A percentile compares a stretch with the other conserved stretches of the same genome.
Conservation (phyloP, 2,329 filamentous ascomycete species). For the Xylaria sp. region DNA sequence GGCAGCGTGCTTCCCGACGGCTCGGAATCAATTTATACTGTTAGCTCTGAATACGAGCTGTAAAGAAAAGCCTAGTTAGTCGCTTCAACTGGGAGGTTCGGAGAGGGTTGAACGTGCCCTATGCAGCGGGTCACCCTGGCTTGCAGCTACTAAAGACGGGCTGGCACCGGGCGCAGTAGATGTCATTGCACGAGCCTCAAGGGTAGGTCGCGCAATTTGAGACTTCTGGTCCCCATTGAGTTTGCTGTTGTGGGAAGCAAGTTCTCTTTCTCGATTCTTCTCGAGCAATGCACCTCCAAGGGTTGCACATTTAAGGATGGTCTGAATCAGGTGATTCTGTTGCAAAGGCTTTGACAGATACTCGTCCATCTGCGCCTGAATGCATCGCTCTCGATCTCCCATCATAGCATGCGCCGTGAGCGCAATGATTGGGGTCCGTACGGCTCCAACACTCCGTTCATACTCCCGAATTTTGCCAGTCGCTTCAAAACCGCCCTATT, state of each 20-base stretch:
- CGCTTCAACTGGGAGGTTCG: conserved; percentile 49
- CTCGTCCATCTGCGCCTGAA: conserved; percentile 99
- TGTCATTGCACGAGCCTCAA: conserved; percentile 74
- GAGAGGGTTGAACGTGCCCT: conserved; percentile 64
- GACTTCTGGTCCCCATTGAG: conserved; percentile 56
- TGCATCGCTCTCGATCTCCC: conserved; percentile 96
- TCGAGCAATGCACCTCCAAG: conserved; percentile 85
- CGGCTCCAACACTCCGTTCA: conserved; percentile 81
- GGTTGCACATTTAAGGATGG: conserved; percentile 95
- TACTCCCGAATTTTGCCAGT: conserved; percentile 97
- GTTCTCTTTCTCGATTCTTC: conserved; percentile 74
- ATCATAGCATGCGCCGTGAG: conserved; percentile 98
- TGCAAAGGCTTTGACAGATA: conserved; percentile 97
- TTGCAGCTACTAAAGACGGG: conserved; percentile 69
- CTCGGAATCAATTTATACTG: conserved; percentile 46
- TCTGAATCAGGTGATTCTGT: conserved; percentile 97
- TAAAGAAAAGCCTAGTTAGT: conserved; percentile 46
- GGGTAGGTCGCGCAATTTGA: conserved; percentile 43
- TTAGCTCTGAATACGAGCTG: conserved; percentile 51
- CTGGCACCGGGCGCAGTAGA: conserved; percentile 71
- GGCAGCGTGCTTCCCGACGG: conserved; percentile 12
- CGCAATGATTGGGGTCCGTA: conserved; percentile 93
- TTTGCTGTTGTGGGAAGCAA: conserved; percentile 61
- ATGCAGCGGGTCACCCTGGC: conserved; percentile 67
- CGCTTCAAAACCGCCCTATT: conserved; percentile 91